phyloP scores from a whole-genome alignment of 108 stramenopile genomes.

The Cylindrotheca closterium region DNA sequence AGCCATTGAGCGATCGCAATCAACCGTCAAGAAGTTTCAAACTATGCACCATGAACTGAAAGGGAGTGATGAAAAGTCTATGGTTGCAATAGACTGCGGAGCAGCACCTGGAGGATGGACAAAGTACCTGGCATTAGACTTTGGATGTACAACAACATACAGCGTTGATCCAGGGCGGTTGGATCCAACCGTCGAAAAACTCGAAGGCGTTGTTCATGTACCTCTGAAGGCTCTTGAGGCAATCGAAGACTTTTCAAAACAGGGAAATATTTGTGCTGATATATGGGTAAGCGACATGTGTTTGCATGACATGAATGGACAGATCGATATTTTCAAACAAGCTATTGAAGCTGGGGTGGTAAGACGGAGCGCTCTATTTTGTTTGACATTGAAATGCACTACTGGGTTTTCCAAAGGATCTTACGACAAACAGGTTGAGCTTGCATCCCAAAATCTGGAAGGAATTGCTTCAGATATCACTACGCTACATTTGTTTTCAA shows the following conservation, averaged over 20 bases:
- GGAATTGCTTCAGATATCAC: too few species aligned
- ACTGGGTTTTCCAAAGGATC: conserved; percentile 47
- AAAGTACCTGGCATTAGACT: conserved; percentile 48
- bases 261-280: too few species aligned
- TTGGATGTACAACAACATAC: conserved; percentile 34
- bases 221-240: too few species aligned
- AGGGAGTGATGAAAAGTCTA: too few species aligned
- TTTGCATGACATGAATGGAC: conserved; percentile 38
- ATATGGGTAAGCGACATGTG: conserved; percentile 79
- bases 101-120: conserved; percentile 73
- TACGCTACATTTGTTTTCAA: conserved; percentile 63
- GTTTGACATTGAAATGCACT: conserved; percentile 61
- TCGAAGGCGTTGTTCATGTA: too few species aligned
- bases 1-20: conserved; percentile 62
- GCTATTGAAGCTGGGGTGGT: conserved; percentile 37
- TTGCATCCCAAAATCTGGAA: conserved; percentile 33
- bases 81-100: conserved; percentile 61
- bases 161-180: conserved; percentile 60
- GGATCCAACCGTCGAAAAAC: too few species aligned
- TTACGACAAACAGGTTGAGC: conserved; percentile 40
- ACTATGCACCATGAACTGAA: too few species aligned
- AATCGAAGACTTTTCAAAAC: too few species aligned
- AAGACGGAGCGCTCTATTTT: conserved; percentile 30
- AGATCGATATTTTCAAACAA: conserved; percentile 43
- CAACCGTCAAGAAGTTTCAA: too few species aligned